Conservation (phyloP, 2,329 filamentous ascomycete genomes). For the Knoxdaviesia capensis region DNA sequence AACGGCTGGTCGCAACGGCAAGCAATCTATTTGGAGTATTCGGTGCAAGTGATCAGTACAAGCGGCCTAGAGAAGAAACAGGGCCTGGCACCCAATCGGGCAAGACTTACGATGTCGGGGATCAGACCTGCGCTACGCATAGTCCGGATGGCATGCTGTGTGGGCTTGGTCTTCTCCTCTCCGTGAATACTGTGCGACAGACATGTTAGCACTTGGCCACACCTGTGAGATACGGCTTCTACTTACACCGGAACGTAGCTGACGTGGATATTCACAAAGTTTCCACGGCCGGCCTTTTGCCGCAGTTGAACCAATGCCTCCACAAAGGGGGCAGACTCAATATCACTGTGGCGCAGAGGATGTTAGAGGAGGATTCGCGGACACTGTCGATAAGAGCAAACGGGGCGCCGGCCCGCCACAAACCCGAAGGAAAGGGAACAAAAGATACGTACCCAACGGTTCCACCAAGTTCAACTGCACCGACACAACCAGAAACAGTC, state of each 20-base stretch:
- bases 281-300: conserved; percentile 49
- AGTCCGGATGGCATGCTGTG: conserved; percentile 72
- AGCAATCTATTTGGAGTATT: conserved; percentile 41
- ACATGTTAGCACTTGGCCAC: too few relatives aligned
- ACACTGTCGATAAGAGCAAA: neutral
- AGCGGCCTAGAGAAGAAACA: neutral
- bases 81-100: too few relatives aligned
- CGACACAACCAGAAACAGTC: conserved; percentile 14
- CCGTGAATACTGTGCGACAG: conserved; percentile 14
- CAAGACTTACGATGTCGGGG: conserved; percentile 41
- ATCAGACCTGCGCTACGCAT: conserved; percentile 62
- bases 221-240: conserved; percentile 2
- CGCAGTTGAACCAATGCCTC: conserved; percentile 69
- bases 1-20: conserved; percentile 73
- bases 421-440: too few relatives aligned
- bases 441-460: conserved; percentile 6
- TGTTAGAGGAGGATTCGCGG: conserved; percentile 1
- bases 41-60: neutral
- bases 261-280: conserved; percentile 80
- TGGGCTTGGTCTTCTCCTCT: conserved; percentile 93
- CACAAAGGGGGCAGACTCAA: conserved; percentile 74
- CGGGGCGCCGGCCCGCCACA: too few relatives aligned
- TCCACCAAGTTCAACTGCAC: conserved; percentile 7
- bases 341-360: conserved; percentile 30
- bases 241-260: conserved; percentile 55